Conservation (phyloP, 768 basidiomycete genomes). For the Phanerodontia chrysosporium region DNA sequence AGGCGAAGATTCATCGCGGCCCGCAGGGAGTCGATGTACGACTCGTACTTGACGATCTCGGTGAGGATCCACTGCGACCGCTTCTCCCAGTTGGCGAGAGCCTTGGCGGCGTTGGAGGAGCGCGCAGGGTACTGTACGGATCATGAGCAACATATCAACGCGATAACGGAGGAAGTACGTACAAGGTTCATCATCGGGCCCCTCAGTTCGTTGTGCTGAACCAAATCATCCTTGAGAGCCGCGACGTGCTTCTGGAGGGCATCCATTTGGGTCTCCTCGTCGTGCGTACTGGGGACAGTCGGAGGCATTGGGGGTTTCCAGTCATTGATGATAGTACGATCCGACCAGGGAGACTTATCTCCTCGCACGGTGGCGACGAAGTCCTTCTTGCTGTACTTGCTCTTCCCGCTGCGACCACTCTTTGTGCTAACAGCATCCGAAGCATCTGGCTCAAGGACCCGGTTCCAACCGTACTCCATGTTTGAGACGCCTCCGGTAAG, state of each 20-base stretch:
- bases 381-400: slow-evolving; percentile 71
- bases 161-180: slow-evolving; percentile 23
- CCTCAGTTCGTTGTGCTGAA: slow-evolving; percentile 78
- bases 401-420: slow-evolving; percentile 70
- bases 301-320: slow-evolving; percentile 93
- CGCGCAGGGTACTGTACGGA: slow-evolving; percentile 70
- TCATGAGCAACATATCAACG: neutral
- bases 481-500: slow-evolving; percentile 95
- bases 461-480: slow-evolving; percentile 99
- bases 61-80: slow-evolving; percentile 85
- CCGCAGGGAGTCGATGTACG: slow-evolving; percentile 88
- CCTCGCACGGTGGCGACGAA: slow-evolving; percentile 61
- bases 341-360: slow-evolving; percentile 67
- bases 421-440: slow-evolving; percentile 69
- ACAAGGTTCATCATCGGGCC: slow-evolving; percentile 82
- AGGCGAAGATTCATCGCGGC: slow-evolving; percentile 79
- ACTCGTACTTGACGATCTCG: slow-evolving; percentile 94
- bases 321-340: slow-evolving; percentile 79
- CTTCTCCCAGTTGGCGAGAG: slow-evolving; percentile 88
- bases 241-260: slow-evolving; percentile 79
- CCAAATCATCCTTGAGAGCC: slow-evolving; percentile 72
- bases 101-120: slow-evolving; percentile 68
- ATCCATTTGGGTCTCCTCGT: slow-evolving; percentile 92
- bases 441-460: slow-evolving; percentile 52
- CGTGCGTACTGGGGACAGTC: slow-evolving; percentile 75